Conservation (phyloP, 306 rosid species). For the Chamaecrista fasciculata region DNA sequence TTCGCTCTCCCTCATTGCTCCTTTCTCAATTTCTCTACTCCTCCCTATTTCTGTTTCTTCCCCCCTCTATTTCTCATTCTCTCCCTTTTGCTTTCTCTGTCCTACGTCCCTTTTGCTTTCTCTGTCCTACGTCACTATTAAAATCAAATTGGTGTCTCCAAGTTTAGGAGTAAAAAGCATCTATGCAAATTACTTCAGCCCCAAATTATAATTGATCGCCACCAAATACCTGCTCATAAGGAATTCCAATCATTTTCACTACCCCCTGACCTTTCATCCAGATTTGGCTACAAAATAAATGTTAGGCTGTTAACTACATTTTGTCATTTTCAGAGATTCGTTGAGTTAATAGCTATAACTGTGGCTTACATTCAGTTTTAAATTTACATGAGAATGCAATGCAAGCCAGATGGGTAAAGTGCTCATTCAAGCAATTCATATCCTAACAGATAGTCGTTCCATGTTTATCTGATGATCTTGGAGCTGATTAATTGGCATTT, state of each 20-base stretch:
- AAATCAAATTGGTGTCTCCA: conserved; percentile 8
- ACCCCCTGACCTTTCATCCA: not conserved
- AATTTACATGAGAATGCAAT: not conserved
- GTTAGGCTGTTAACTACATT: not conserved
- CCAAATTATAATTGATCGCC: not conserved
- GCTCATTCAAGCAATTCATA: not conserved
- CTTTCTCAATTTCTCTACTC: no score
- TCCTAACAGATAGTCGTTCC: not conserved
- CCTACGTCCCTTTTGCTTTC: no score
- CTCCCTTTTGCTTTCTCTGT: no score
- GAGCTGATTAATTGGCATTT: not conserved
- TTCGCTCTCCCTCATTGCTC: no score
- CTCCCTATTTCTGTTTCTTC: no score
- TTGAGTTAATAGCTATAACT: not conserved
- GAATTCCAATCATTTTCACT: not conserved
- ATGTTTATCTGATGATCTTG: not conserved
- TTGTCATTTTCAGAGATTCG: not conserved
- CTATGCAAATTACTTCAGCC: conserved; percentile 4
- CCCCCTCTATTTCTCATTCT: no score
- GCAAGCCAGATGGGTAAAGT: not conserved
- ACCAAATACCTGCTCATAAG: not conserved
- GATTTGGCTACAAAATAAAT: not conserved
- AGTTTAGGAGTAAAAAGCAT: not conserved
- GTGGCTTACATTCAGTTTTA: not conserved
- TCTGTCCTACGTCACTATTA: no score